Conservation (phyloP, 2,329 filamentous ascomycete genomes). For the Berkeleyomyces rouxiae region DNA sequence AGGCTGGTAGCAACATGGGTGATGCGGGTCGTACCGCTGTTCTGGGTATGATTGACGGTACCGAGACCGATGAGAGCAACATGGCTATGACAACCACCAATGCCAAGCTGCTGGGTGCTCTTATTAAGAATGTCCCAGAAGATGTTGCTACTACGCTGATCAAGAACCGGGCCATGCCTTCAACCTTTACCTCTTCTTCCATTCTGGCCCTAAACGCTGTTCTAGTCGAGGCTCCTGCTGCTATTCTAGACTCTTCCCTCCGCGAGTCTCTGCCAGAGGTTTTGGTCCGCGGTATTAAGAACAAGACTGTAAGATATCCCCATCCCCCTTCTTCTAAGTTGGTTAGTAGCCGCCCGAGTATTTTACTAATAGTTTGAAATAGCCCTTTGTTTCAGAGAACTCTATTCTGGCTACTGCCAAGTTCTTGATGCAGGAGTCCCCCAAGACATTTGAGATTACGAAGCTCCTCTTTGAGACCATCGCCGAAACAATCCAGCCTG, state of each 20-base stretch:
- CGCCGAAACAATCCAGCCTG: constrained; percentile 57
- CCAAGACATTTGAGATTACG: constrained; percentile 56
- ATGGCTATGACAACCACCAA: constrained; percentile 74
- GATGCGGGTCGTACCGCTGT: constrained; percentile 78
- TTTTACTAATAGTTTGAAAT: constrained; percentile 15
- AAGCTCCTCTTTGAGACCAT: constrained; percentile 70
- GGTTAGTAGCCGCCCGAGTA: too few relatives aligned
- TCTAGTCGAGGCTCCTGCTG: constrained; percentile 59
- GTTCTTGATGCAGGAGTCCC: constrained; percentile 55
- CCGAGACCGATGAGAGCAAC: constrained; percentile 59
- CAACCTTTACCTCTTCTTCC: constrained; percentile 59
- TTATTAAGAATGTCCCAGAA: constrained; percentile 69
- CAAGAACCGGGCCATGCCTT: constrained; percentile 62
- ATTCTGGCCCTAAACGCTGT: constrained; percentile 80
- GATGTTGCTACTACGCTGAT: constrained; percentile 45
- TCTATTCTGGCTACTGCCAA: constrained; percentile 81
- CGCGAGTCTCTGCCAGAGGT: constrained; percentile 59
- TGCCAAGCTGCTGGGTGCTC: constrained; percentile 72
- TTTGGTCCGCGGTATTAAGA: constrained; percentile 62
- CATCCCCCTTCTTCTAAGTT: not conserved
- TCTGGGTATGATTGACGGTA: constrained; percentile 63
- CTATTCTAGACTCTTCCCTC: constrained; percentile 48
- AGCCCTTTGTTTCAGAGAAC: constrained; percentile 79
- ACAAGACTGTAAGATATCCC: constrained; percentile 48
- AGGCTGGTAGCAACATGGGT: constrained; percentile 88